A percentile compares a stretch with the other conserved stretches of the same genome.
Conservation (phyloP, 2,329 filamentous ascomycete genomes). For the Cadophora gregata region DNA sequence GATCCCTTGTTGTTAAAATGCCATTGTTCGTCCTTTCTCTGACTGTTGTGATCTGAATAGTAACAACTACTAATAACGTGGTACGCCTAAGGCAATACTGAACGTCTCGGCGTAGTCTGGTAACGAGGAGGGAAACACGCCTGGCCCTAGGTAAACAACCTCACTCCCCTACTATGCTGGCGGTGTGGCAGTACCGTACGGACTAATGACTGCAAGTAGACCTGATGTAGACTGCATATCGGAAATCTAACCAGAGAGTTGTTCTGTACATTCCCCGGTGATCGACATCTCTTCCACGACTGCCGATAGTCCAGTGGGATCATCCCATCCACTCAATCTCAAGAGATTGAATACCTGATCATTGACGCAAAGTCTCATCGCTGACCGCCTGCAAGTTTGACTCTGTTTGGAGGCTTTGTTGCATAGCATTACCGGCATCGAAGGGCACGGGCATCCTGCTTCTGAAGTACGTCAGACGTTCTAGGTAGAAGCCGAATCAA, state of each 20-base stretch:
- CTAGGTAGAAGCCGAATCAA: conserved; percentile 31
- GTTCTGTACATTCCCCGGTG: not conserved
- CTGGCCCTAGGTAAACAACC: conserved; percentile 30
- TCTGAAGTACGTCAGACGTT: conserved; percentile 33
- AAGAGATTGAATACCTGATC: not conserved
- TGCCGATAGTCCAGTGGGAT: not conserved
- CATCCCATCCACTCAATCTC: not conserved
- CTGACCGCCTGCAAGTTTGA: conserved; percentile 21
- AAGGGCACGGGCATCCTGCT: conserved; percentile 29
- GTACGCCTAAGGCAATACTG: conserved; percentile 17
- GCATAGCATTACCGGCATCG: conserved; percentile 33
- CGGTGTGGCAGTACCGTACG: conserved; percentile 33
- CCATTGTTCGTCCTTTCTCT: conserved; percentile 11
- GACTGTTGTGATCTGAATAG: not conserved
- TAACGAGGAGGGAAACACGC: conserved; percentile 23
- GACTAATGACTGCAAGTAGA: conserved; percentile 25
- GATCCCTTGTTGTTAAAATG: not conserved
- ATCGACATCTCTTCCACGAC: not conserved
- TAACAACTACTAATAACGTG: conserved; percentile 13
- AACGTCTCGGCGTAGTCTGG: conserved; percentile 29
- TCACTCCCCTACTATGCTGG: conserved; percentile 26
- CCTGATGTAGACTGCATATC: not conserved
- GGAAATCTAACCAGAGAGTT: conserved; percentile 4
- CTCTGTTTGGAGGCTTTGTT: conserved; percentile 28
- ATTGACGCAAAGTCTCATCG: conserved; percentile 2